Evolutionary conservation across 768 basidiomycete genomes (phyloP), one percentile per base, ranked within the genome.

Genomic region (Lactarius quietus): DNA sequence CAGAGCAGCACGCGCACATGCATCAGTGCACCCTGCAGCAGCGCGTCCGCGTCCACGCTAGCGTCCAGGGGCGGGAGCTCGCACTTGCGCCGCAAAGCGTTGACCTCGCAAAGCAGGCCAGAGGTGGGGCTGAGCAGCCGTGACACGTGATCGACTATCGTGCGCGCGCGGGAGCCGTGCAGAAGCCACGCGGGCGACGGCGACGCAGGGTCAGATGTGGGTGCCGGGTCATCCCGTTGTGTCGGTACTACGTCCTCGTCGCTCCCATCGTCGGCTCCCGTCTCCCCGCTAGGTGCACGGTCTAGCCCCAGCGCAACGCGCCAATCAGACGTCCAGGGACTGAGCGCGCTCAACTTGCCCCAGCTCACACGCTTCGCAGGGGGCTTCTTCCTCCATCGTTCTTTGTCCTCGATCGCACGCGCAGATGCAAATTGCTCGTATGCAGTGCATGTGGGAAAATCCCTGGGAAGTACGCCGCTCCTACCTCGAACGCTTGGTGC

Each of bases 291-390:
- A 10, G 55, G 29, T 7, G 7, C 38, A 14, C 57, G 17, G 51
- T 71, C 67, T 15, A 88, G 66, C 3, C 87, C 86, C n/a, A 92
- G 81, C n/a, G 90, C 78, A 28, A 78, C 78, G 14, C 78, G 79
- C 93, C 93, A 95, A 68, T 93, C 87, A 2, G 89, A 82, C 55
- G 76, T 77, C 87, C 89, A 98, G 1, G 93, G 90, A 72, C 84
- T 88, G 61, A 79, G 73, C 0, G 84, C 87, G 6, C 83, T 86
- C 51, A 93, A 70, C 66, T 83, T 86, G 23, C 77, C 78, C 67
- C 82, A 94, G 70, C 89, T 92, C 9, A 84, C 79, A 63, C 92
- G 82, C 77, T 98, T 99, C 7, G 92, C 95, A 8, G 91, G 89
- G 18, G 96, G 95, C 60, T 88, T 92, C 62, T 88, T 77, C 57